Evolutionary conservation across 192 early-diverging fungal genomes (phyloP), one percentile per base, ranked within the genome.

Genomic region (Coemansia umbellata): DNA sequence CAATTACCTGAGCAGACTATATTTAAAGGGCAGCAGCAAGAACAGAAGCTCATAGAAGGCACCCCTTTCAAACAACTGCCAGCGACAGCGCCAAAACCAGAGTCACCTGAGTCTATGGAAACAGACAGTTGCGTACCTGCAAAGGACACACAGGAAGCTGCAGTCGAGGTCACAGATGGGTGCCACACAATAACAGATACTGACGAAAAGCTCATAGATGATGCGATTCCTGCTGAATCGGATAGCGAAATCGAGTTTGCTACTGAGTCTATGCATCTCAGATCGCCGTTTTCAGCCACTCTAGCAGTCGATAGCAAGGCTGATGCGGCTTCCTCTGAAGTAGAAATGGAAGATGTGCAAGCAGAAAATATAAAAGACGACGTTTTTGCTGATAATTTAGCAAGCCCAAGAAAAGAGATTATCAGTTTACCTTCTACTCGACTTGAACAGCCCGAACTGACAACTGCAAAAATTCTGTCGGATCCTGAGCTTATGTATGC

Each of bases 401-500:
- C 8, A 9, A 2, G 8, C 6, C 41, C 26, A 14, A 3, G 2
- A 35, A n/a, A 13, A 2, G 33, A 35, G 2, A 35, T 9, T 3
- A 35, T 9, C 33, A n/a, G 33, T 9, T 13, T 35, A n/a, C 33
- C 14, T 45, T 15, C 10, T 3, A 14, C 26, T 8, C 43, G 43
- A 4, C 24, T 9, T 19, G 24, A 45, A 6, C 22, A 52, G 15
- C 44, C 73, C 17, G 73, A 68, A 44, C 55, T 69, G 45, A 28
- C 44, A 2, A 69, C 73, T 3, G 58, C 73, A 42, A 64, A 30
- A 54, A 75, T 75, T 11, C 55, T 75, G 5, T 45, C 58, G 8
- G 74, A 77, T 11, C 63, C 74, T 0, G 66, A 65, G 18, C 59
- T 77, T 22, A 39, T 76, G 51, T 37, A 55, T 36, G 74, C 74